Conservation (phyloP, 1,284 basidiomycete species). For the Tilletia walkeri region DNA sequence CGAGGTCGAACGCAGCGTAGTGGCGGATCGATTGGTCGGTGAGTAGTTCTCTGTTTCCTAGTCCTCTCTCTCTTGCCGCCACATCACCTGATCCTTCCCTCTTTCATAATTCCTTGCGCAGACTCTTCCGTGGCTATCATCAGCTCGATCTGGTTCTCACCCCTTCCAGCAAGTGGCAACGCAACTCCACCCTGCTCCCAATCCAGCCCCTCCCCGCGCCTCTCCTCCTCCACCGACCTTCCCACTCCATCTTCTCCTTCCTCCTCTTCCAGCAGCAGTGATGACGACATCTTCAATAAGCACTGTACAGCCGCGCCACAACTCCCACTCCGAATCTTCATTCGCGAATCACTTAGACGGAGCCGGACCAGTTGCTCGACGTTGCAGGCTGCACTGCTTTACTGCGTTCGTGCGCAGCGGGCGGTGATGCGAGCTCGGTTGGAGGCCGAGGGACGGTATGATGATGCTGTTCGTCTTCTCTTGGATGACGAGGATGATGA, state of each 20-base stretch:
- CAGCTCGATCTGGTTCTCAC: constrained; percentile 9
- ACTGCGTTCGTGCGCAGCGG: constrained; percentile 41
- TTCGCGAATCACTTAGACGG: constrained; percentile 52
- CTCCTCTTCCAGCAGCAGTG: background rate
- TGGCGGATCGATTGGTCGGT: constrained; percentile 7
- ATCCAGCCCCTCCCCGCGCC: background rate
- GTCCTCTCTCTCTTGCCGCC: background rate
- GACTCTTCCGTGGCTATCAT: background rate
- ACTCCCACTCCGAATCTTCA: constrained; percentile 47
- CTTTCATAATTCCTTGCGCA: background rate
- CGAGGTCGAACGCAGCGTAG: constrained; percentile 13
- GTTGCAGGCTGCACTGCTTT: constrained; percentile 50
- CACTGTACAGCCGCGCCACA: constrained; percentile 1
- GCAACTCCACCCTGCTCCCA: constrained; percentile 11
- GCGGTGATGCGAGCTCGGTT: constrained; percentile 24
- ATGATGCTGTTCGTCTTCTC: background rate
- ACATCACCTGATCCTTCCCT: background rate
- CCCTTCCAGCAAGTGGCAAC: constrained; percentile 11
- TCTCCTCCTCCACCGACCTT: background rate
- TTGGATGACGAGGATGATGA: background rate
- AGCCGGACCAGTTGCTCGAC: constrained; percentile 51
- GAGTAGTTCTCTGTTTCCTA: background rate
- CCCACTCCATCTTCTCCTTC: background rate
- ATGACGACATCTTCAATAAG: background rate
- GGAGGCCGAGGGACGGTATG: constrained; percentile 6